Evolutionary conservation across 1,284 basidiomycete genomes (phyloP), one percentile per base, ranked within the genome.

Genomic region (Laetiporus sulphureus): DNA sequence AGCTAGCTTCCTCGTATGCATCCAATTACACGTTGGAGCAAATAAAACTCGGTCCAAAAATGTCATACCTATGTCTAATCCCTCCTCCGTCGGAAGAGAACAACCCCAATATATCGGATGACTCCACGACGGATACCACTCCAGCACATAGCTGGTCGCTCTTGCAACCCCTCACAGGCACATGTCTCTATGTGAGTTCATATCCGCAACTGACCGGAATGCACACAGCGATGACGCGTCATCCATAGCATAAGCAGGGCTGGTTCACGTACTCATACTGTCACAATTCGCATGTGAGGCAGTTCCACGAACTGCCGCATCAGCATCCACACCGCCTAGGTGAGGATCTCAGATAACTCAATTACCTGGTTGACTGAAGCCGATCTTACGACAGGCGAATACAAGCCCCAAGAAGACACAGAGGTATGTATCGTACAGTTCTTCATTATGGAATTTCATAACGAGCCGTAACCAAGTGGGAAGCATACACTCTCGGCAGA

Each of bases 261-360:
- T 97, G 93, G 93, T 96, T 95, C 68, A 96, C 92, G 32, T 96
- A 95, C 64, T 84, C 89, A 45, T 95, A 95, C 65, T 95, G 92
- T 68, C 91, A 93, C 65, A 86, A 89, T 64, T 75, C 79, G 46
- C 79, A 91, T 65, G 86, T 92, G 48, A 80, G 90, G 43, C 91
- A 95, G 65, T 95, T 95, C 69, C 83, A 84, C 57, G 88, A 90
- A 65, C 68, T 73, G 44, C 51, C 62, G 41, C 71, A 68, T 51
- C 50, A 75, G 40, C 79, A 79, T 50, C 69, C 78, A 40, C 77
- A 80, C 52, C 69, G 73, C 50, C 67, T 79, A 63, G 83, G 84
- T 83, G 65, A 67, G 61, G 18, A 22, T 30, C 12, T 8, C 18
- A 24, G 6, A 15, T 21, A 19, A 27, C 25, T 27, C 21, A 11